Evolutionary conservation across 768 basidiomycete genomes (phyloP).

Genomic region (Lentinula detonsa): DNA sequence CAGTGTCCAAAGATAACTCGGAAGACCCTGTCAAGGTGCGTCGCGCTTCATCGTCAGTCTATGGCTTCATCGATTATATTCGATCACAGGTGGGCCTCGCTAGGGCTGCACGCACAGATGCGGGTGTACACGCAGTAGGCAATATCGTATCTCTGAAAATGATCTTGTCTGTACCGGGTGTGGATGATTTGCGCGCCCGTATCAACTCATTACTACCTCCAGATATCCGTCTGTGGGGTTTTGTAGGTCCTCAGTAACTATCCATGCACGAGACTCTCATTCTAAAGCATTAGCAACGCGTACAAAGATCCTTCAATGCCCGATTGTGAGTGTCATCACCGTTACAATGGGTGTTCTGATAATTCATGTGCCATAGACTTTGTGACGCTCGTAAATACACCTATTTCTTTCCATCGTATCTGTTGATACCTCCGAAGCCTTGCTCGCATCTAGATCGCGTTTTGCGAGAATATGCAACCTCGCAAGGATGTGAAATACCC

Average conservation of each 20-base stretch:
- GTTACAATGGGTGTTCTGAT: not conserved
- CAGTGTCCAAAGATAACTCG: slow-evolving; percentile 92
- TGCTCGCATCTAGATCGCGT: slow-evolving; percentile 51
- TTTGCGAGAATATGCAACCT: slow-evolving; percentile 27
- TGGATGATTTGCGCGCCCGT: slow-evolving; percentile 60
- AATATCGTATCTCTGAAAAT: slow-evolving; percentile 91
- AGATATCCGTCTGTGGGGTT: slow-evolving; percentile 90
- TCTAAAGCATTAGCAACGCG: slow-evolving; percentile 14
- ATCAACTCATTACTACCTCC: slow-evolving; percentile 88
- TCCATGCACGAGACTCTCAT: not conserved
- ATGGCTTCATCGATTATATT: not conserved
- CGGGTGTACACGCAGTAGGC: slow-evolving; percentile 95
- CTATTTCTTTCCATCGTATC: slow-evolving; percentile 92
- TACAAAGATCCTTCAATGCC: slow-evolving; percentile 80
- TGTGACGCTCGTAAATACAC: slow-evolving; percentile 98
- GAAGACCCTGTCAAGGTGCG: slow-evolving; percentile 81
- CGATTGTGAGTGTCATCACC: slow-evolving; percentile 42
- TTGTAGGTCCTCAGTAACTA: slow-evolving; percentile 39
- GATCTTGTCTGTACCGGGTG: slow-evolving; percentile 70
- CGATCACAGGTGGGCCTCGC: slow-evolving; percentile 64
- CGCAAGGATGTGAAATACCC: slow-evolving; percentile 17
- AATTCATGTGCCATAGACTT: slow-evolving; percentile 38
- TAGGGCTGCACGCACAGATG: slow-evolving; percentile 92
- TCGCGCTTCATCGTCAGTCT: not conserved
- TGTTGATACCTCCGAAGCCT: slow-evolving; percentile 86